phyloP scores from a whole-genome alignment of 805 yeast species.

The Cyberlindnera nakhonratchasimensis region DNA sequence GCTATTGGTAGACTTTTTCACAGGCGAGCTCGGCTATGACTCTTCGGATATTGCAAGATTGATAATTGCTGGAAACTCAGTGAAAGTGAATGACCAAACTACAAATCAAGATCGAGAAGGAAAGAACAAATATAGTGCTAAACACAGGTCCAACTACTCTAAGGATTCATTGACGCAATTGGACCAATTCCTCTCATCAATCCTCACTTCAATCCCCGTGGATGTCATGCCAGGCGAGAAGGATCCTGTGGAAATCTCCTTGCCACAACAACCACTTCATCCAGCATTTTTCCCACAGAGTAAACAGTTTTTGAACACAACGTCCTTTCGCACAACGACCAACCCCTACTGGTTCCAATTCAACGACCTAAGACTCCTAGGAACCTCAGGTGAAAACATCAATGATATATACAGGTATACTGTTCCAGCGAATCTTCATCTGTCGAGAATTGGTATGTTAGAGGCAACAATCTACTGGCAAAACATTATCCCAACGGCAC shows the following conservation, averaged over 20 bases:
- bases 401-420: slow-evolving; percentile 72
- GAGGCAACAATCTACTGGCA: slow-evolving; percentile 78
- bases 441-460: slow-evolving; percentile 49
- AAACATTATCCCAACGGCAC: slow-evolving; percentile 89
- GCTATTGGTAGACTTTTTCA: slow-evolving; percentile 62
- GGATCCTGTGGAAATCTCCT: slow-evolving; percentile 80
- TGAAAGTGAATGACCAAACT: slow-evolving; percentile 29
- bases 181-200: slow-evolving; percentile 54
- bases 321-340: slow-evolving; percentile 43
- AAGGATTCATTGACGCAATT: slow-evolving; percentile 48
- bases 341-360: slow-evolving; percentile 75
- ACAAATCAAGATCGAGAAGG: slow-evolving; percentile 20
- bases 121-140: slow-evolving; percentile 42
- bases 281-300: slow-evolving; percentile 58
- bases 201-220: slow-evolving; percentile 61
- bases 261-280: slow-evolving; percentile 93
- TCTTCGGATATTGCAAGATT: slow-evolving; percentile 43
- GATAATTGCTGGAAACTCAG: slow-evolving; percentile 72
- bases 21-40: slow-evolving; percentile 59
- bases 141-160: slow-evolving; percentile 50
- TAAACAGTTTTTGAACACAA: slow-evolving; percentile 37
- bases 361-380: slow-evolving; percentile 56
- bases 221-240: slow-evolving; percentile 78
- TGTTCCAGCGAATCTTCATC: slow-evolving; percentile 35
- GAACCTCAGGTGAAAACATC: slow-evolving; percentile 82